Conservation (phyloP, 768 basidiomycete genomes). For the Lactarius indigo region DNA sequence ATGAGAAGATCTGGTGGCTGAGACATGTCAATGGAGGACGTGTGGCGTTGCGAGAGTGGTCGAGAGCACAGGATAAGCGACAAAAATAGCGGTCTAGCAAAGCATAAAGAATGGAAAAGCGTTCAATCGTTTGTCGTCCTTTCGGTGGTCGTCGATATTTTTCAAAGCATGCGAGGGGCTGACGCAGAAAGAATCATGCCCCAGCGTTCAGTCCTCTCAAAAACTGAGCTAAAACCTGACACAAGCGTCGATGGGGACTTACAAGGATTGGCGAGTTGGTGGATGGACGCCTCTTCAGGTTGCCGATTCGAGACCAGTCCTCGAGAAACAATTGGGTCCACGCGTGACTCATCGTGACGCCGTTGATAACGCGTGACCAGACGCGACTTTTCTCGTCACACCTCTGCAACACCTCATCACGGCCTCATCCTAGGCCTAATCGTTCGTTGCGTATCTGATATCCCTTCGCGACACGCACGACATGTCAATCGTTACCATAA, state of each 20-base stretch:
- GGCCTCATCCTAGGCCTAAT: neutral
- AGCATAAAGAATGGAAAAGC: slow-evolving; percentile 11
- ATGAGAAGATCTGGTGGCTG: slow-evolving; percentile 12
- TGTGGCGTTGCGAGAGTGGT: slow-evolving; percentile 9
- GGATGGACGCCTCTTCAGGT: slow-evolving; percentile 5
- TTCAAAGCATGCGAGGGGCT: slow-evolving; percentile 9
- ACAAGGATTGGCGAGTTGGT: slow-evolving; percentile 3
- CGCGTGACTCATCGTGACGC: neutral
- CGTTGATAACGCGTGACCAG: slow-evolving; percentile 8
- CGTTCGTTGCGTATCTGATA: neutral
- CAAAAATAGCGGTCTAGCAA: slow-evolving; percentile 12
- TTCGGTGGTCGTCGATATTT: slow-evolving; percentile 6
- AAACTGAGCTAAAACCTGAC: neutral
- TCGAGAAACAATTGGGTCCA: neutral
- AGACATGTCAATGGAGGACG: slow-evolving; percentile 11
- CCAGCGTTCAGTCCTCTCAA: neutral
- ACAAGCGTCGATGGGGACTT: neutral
- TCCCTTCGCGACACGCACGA: neutral
- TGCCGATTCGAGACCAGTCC: slow-evolving; percentile 2
- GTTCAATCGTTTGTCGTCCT: slow-evolving; percentile 9
- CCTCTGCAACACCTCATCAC: neutral
- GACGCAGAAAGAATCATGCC: slow-evolving; percentile 4
- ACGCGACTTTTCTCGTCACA: slow-evolving; percentile 18
- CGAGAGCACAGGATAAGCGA: slow-evolving; percentile 2
- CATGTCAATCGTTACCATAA: slow-evolving; percentile 29